These are phyloP conservation scores for Lactarius akahatsu DNA, from an alignment of 768 basidiomycete genomes.

Conservation along the genomic window DNA sequence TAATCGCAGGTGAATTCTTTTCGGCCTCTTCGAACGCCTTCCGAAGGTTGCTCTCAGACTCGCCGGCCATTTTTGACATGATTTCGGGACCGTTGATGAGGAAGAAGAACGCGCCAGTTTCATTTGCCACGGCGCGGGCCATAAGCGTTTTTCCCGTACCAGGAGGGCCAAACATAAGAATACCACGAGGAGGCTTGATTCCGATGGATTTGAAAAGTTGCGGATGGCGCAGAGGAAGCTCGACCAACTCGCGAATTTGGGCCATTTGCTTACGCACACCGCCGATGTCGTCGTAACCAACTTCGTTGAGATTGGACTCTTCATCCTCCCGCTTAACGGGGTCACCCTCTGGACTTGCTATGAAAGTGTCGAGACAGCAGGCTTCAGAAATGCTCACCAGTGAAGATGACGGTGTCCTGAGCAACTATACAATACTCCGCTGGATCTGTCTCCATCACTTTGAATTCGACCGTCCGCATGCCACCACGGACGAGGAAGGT, in stretches of 20 bases:
- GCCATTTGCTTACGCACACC: slow-evolving; percentile 99
- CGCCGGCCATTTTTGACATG: slow-evolving; percentile 99
- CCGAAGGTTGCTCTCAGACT: slow-evolving; percentile 93
- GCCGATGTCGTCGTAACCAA: slow-evolving; percentile 99
- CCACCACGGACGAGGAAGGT: slow-evolving; percentile 99
- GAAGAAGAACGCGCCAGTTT: slow-evolving; percentile 99
- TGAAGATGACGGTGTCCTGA: slow-evolving; percentile 97
- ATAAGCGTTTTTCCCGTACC: slow-evolving; percentile 99
- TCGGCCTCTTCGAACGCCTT: slow-evolving; percentile 99
- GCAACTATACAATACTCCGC: slow-evolving; percentile 98
- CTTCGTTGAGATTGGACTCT: slow-evolving; percentile 92
- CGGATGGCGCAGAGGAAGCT: slow-evolving; percentile 95
- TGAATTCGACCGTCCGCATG: slow-evolving; percentile 98
- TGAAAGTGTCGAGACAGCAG: slow-evolving; percentile 5
- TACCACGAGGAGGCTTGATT: slow-evolving; percentile 99
- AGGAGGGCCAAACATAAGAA: slow-evolving; percentile 97
- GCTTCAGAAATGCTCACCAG: slow-evolving; percentile 47
- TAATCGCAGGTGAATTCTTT: slow-evolving; percentile 99
- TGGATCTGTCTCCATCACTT: slow-evolving; percentile 97
- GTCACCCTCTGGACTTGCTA: slow-evolving; percentile 74
- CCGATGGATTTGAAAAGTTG: slow-evolving; percentile 99
- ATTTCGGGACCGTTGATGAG: slow-evolving; percentile 99
- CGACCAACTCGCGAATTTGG: slow-evolving; percentile 98
- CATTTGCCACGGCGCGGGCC: slow-evolving; percentile 99
- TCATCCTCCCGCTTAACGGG: slow-evolving; percentile 99